phyloP scores from a whole-genome alignment of 768 basidiomycete genomes.

The Trametes punicea region DNA sequence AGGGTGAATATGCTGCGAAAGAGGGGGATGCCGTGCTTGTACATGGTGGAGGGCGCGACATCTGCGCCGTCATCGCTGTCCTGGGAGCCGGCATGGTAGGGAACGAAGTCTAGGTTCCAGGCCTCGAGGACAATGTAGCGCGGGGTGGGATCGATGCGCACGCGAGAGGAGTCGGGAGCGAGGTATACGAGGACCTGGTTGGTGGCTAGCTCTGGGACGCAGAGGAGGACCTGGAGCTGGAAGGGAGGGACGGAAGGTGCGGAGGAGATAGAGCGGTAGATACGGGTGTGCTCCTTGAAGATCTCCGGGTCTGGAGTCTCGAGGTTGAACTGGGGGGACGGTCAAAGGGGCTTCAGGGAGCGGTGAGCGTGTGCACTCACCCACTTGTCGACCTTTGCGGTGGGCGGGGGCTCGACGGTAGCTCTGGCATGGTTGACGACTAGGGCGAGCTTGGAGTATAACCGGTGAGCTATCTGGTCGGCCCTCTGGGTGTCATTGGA shows the following conservation, averaged over 20 bases:
- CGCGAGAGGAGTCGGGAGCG: conserved; percentile 54
- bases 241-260: conserved; percentile 43
- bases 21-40: conserved; percentile 81
- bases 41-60: conserved; percentile 69
- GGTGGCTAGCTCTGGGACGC: conserved; percentile 62
- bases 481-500: conserved; percentile 61
- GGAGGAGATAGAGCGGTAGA: conserved; percentile 57
- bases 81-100: conserved; percentile 16
- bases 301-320: conserved; percentile 71
- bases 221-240: conserved; percentile 66
- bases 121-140: conserved; percentile 69
- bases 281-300: conserved; percentile 60
- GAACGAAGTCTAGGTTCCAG: conserved; percentile 53
- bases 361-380: conserved; percentile 38
- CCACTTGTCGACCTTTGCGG: conserved; percentile 75
- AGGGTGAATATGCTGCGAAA: conserved; percentile 76
- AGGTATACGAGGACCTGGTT: conserved; percentile 73
- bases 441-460: conserved; percentile 79
- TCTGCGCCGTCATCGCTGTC: conserved; percentile 34
- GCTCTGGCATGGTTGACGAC: conserved; percentile 71
- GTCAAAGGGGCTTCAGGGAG: not conserved
- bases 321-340: conserved; percentile 63
- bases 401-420: conserved; percentile 44
- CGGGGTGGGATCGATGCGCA: conserved; percentile 67
- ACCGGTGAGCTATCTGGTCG: conserved; percentile 82